Percentiles rank a stretch among this genome's conserved stretches.
Conservation (phyloP, 2,329 filamentous ascomycete species). For the Pseudocercospora pini-densiflorae region DNA sequence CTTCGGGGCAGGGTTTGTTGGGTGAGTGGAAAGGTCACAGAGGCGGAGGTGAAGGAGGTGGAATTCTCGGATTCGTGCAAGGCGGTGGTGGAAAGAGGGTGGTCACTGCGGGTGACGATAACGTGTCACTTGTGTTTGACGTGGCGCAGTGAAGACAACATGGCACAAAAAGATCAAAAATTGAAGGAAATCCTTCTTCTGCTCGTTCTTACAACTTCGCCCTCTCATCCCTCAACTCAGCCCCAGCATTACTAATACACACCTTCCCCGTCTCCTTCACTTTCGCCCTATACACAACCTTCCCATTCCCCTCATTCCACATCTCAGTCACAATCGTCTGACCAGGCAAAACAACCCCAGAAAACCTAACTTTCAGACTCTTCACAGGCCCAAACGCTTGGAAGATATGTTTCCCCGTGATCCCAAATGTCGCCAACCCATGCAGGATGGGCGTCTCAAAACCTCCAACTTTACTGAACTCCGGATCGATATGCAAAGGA, state of each 20-base stretch:
- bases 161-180: no score
- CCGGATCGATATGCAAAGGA: conserved; percentile 92
- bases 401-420: conserved; percentile 90
- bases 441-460: conserved; percentile 95
- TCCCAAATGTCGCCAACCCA: conserved; percentile 90
- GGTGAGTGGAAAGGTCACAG: conserved; percentile 92
- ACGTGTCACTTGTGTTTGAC: conserved; percentile 67
- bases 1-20: conserved; percentile 70
- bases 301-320: conserved; percentile 79
- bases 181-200: no score
- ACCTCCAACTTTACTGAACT: conserved; percentile 91
- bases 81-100: conserved; percentile 72
- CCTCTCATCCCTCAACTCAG: conserved; percentile 61
- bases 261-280: conserved; percentile 92
- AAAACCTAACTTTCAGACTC: conserved; percentile 91
- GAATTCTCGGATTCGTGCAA: conserved; percentile 90
- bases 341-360: conserved; percentile 80
- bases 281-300: conserved; percentile 81
- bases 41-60: conserved; percentile 76
- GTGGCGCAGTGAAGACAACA: neutral
- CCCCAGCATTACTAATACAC: conserved; percentile 79
- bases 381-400: conserved; percentile 80
- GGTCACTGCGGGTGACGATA: conserved; percentile 90
- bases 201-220: conserved; percentile 49
- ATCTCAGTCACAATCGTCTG: conserved; percentile 90